These are phyloP conservation scores for Angomonas ambiguus DNA, from an alignment of 208 protist genomes.

Conservation along the genomic window DNA sequence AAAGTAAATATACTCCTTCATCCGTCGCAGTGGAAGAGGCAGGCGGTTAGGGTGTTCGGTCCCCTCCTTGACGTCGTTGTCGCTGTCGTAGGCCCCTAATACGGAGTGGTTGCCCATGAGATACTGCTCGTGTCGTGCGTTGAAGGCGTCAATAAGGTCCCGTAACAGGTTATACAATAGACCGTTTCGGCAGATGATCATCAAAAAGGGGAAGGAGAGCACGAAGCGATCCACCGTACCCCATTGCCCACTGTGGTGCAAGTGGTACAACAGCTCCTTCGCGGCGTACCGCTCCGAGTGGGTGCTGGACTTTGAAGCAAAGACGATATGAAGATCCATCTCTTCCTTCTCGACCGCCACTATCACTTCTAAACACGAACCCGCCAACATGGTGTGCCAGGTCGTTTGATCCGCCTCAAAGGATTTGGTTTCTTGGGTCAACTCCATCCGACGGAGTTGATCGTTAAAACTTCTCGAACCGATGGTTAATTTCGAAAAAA, in stretches of 20 bases:
- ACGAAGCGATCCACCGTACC: conserved; percentile 44
- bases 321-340: conserved; percentile 2
- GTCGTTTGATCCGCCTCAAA: not conserved
- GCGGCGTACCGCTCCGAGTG: conserved; percentile 49
- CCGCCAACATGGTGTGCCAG: not conserved
- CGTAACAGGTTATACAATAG: conserved; percentile 63
- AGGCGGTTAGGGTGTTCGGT: not conserved
- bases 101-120: conserved; percentile 30
- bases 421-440: not conserved
- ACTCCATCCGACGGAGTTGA: conserved; percentile 27
- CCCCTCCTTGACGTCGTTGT: not conserved
- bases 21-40: not conserved
- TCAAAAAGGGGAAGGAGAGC: conserved; percentile 60
- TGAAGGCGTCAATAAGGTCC: conserved; percentile 65
- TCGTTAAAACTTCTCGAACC: conserved; percentile 37
- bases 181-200: conserved; percentile 47
- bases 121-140: conserved; percentile 49
- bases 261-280: conserved; percentile 71
- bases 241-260: conserved; percentile 24
- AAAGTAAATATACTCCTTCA: conserved; percentile 12
- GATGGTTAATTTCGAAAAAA: conserved; percentile 18
- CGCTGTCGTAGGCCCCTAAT: not conserved
- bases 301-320: not conserved
- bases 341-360: not conserved
- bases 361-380: not conserved